Base-by-base conservation (phyloP, 2,329 filamentous ascomycete genomes). In the Eurotiales sp. region DNA sequence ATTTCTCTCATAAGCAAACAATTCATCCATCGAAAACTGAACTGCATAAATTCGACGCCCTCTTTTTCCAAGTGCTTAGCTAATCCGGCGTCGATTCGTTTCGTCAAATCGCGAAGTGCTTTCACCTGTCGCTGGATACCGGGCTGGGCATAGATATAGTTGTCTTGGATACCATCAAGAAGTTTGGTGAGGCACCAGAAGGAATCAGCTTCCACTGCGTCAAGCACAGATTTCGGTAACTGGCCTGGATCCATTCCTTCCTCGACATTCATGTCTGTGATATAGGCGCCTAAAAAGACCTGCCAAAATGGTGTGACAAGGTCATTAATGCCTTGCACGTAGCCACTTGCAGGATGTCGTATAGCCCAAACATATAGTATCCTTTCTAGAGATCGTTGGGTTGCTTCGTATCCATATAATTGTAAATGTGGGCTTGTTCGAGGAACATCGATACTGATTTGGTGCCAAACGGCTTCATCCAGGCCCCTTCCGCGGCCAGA, bases 21-120 rank as follows among this genome's bases (percentile, higher is more conserved):
- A 64, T 99, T 99, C 93, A 99, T 99, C 93, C 93, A 99, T 51
- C 93, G 82, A 68, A 99, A 99, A 71, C 90, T 96, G 72, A 99
- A 99, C 66, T 99, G 93, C 63, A 99, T 99, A 65, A 99, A 99
- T 67, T 99, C 93, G 23, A 99, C 90, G 27, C 90, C 86, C 70
- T 97, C 90, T 21, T 81, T 81, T 66, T 96, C 90, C 36, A 99
- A 77, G 66, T 99, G 93, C 61, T 88, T 93, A 3, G 91, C 89
- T 43, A 99, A 75, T 3, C 79, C 80, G 23, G 82, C 82, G 66
- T 97, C 92, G 58, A 99, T 99, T 51, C 93, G 81, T 48, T 88
- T 87, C 1, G 92, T 96, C 30, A 99, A 79, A 68, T 99, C 92
- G 55, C 90, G 84, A 55, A 99, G 75, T 32, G 90, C 89, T 29